Base-by-base conservation (phyloP, 2,329 filamentous ascomycete species). In the Coniochaeta ligniaria region DNA sequence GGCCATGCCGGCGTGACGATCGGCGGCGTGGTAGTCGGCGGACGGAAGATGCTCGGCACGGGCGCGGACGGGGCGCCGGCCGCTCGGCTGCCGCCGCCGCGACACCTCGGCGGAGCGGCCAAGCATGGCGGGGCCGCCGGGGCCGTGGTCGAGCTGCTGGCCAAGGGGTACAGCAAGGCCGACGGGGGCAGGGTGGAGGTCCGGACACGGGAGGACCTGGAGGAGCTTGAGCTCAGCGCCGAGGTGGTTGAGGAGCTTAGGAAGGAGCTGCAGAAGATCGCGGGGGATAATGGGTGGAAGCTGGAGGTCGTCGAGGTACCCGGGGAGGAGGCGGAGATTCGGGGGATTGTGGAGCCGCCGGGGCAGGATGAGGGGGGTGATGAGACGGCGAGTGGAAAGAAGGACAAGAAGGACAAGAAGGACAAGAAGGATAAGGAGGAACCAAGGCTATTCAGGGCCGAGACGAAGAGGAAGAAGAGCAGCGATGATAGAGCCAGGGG, bases 221-320 rank as follows among this genome's bases (percentile, higher is more conserved):
- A 86, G 68, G 83, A 84, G 67, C 75, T 91, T 52, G 84, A 89
- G 16, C 77, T 94, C 33, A 83, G 87, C 59, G 83, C 83, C 0
- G 81, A 87, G 55, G 80, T 87, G 50, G 79, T 96, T 3, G 86
- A 93, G 66, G 80, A 86, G 54, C 78, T 96, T 70, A 83, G 83
- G 67, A 81, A 86, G 63, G 79, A 90, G 69, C 74, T 96, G 61
- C 81, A 90, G 70, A 82, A 85, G 67, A 70, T 90, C 45, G 90
- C 91, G 0, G 83, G 86, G 2, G 85, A 88, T 8, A 83, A 86
- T 65, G 85, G 86, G 17, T 96, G 92, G 92, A 89, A 87, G 67
- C 77, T 96, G 62, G 90, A 95, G 72, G 80, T 95, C 16, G 84
- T 95, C 1, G 89, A 95, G 68, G 80, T 85, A 12, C 83, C 87